Percentiles rank a stretch among this genome's conserved stretches.
Evolutionary conservation across 306 rosid genomes (phyloP).

Genomic region (Boehmeria nivea): DNA sequence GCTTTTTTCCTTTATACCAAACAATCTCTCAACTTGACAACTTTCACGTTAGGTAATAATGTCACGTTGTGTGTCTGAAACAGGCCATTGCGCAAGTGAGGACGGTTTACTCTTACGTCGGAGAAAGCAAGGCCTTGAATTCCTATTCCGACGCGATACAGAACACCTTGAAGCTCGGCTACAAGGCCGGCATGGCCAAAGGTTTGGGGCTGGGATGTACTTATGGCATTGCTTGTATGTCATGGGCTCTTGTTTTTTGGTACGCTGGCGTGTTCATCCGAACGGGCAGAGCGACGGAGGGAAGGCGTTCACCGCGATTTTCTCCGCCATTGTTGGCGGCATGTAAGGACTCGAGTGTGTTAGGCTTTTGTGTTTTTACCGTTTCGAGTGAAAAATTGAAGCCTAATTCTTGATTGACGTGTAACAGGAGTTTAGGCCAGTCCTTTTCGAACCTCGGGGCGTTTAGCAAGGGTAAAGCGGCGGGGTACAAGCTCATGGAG

Average conservation of each 20-base stretch:
- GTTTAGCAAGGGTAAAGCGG: slow-evolving; percentile 93
- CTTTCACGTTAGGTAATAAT: no score
- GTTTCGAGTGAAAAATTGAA: not conserved
- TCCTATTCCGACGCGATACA: slow-evolving; percentile 95
- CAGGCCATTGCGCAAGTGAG: slow-evolving; percentile 96
- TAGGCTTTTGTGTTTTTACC: not conserved
- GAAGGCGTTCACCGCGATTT: slow-evolving; percentile 94
- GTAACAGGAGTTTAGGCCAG: slow-evolving; percentile 93
- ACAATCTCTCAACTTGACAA: not conserved
- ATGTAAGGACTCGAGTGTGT: slow-evolving; percentile 53
- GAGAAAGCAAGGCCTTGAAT: slow-evolving; percentile 92
- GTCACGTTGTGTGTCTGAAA: no score
- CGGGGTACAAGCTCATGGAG: slow-evolving; percentile 94
- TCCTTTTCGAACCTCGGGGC: slow-evolving; percentile 97
- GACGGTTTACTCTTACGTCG: slow-evolving; percentile 92
- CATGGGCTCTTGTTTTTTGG: slow-evolving; percentile 99
- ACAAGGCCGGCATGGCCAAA: slow-evolving; percentile 98
- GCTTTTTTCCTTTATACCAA: not conserved
- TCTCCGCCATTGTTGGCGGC: slow-evolving; percentile 98
- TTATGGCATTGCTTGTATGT: slow-evolving; percentile 99
- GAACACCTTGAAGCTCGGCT: slow-evolving; percentile 87
- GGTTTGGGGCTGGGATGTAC: slow-evolving; percentile 97
- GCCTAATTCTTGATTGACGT: slow-evolving; percentile 5
- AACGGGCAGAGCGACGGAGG: slow-evolving; percentile 96
- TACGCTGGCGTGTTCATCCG: slow-evolving; percentile 95